Evolutionary conservation across 176 grass and related monocot genomes (phyloP).

Genomic region (Rhynchospora pubera): DNA sequence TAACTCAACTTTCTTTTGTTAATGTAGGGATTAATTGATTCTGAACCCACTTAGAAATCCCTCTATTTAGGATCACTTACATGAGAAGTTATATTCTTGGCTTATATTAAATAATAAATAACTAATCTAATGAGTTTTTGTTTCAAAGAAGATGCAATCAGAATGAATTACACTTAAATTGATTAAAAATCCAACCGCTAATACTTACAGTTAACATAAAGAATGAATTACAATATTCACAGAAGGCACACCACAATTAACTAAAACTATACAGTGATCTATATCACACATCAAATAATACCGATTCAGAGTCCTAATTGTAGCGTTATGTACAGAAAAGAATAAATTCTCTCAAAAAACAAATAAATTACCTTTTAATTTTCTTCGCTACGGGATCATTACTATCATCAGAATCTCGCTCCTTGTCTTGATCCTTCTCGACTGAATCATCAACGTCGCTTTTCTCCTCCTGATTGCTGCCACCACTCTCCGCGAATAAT

Average conservation of each 20-base stretch:
- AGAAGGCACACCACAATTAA: background rate
- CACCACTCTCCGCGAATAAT: conserved; percentile 17
- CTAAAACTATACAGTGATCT: background rate
- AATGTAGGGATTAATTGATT: background rate
- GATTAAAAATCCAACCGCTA: background rate
- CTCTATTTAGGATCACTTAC: background rate
- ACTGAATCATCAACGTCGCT: conserved; percentile 12
- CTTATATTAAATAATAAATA: background rate
- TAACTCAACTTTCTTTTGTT: background rate
- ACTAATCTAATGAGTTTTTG: background rate
- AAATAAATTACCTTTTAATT: conserved; percentile 56
- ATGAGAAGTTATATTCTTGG: background rate
- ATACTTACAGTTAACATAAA: background rate
- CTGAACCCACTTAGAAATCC: background rate
- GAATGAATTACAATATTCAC: background rate
- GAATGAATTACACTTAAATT: background rate
- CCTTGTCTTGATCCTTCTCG: conserved; percentile 25
- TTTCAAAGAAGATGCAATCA: background rate
- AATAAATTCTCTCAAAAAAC: background rate
- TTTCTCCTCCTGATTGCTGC: conserved; percentile 20
- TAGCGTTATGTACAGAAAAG: background rate
- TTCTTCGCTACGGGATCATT: conserved; percentile 74
- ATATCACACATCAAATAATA: background rate
- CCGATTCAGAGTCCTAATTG: background rate
- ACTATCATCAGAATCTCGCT: conserved; percentile 32